A percentile compares a stretch with the other conserved stretches of the same genome.
Conservation (phyloP, 1,284 basidiomycete species). For the Takashimella koratensis region DNA sequence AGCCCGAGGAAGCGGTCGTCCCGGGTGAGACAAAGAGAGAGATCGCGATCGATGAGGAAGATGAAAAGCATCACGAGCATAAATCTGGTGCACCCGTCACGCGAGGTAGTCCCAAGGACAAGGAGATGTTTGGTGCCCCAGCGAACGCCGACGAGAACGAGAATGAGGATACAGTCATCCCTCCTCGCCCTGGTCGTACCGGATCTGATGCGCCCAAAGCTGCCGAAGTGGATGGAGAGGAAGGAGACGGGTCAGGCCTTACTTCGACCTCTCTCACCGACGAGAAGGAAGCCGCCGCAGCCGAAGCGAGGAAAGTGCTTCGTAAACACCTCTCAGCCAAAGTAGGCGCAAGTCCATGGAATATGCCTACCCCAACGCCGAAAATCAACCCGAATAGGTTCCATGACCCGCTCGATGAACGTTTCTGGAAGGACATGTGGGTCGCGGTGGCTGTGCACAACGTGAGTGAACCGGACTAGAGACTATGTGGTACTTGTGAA, state of each 20-base stretch:
- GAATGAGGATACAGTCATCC: conserved; percentile 49
- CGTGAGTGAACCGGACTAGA: conserved; percentile 53
- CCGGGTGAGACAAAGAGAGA: conserved; percentile 14
- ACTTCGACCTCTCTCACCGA: background rate
- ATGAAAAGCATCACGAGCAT: too few relatives aligned
- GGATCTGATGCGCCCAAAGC: background rate
- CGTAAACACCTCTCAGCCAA: conserved; percentile 60
- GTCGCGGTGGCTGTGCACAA: conserved; percentile 77
- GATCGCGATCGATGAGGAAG: conserved; percentile 2
- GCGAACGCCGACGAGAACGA: conserved; percentile 57
- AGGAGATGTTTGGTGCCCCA: conserved; percentile 53
- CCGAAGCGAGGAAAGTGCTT: conserved; percentile 54
- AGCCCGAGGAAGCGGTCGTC: conserved; percentile 4
- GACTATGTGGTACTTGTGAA: conserved; percentile 2
- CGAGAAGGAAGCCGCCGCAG: conserved; percentile 52
- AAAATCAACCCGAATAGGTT: conserved; percentile 71
- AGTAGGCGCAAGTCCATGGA: conserved; percentile 47
- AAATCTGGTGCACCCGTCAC: conserved; percentile 41
- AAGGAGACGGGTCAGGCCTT: background rate
- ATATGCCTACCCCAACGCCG: conserved; percentile 63
- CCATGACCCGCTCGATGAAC: conserved; percentile 78
- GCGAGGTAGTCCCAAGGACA: conserved; percentile 22
- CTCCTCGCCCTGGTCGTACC: background rate
- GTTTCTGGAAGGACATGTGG: conserved; percentile 88
- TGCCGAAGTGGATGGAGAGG: too few relatives aligned